Evolutionary conservation across 768 basidiomycete species (phyloP).

Genomic region (Sporobolomyces phaffii): DNA sequence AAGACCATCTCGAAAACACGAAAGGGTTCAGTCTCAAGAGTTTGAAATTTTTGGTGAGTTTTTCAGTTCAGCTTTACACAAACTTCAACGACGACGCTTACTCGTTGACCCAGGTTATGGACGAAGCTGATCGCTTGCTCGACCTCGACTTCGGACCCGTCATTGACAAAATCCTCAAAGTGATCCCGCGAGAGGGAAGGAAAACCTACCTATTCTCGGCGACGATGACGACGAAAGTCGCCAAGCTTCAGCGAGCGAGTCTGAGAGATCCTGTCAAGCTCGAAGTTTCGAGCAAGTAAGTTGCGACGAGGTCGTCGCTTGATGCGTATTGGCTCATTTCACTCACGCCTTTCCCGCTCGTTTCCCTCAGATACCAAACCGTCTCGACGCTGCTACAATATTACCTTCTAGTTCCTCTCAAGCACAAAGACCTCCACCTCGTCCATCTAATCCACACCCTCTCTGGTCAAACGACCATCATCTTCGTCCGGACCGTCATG

Average conservation of each 20-base stretch:
- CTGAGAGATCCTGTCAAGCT: slow-evolving; percentile 86
- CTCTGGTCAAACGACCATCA: slow-evolving; percentile 85
- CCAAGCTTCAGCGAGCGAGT: slow-evolving; percentile 89
- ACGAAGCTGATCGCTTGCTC: slow-evolving; percentile 89
- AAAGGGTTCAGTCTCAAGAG: slow-evolving; percentile 86
- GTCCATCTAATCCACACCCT: slow-evolving; percentile 82
- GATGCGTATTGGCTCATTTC: neutral
- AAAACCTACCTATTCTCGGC: slow-evolving; percentile 96
- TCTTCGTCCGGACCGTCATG: slow-evolving; percentile 91
- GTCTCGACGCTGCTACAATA: slow-evolving; percentile 92
- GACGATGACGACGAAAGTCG: slow-evolving; percentile 98
- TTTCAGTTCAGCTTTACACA: neutral
- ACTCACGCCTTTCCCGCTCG: neutral
- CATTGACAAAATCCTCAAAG: slow-evolving; percentile 92
- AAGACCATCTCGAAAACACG: slow-evolving; percentile 92
- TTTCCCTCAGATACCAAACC: slow-evolving; percentile 75
- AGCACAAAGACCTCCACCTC: slow-evolving; percentile 85
- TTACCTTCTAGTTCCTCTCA: slow-evolving; percentile 85
- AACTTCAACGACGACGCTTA: no score
- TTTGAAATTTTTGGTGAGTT: slow-evolving; percentile 77
- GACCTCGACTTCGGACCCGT: slow-evolving; percentile 95
- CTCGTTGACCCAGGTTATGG: slow-evolving; percentile 93
- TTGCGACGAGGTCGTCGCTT: slow-evolving; percentile 3
- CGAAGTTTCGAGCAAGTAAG: slow-evolving; percentile 87
- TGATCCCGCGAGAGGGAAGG: slow-evolving; percentile 78